phyloP scores from a whole-genome alignment of 208 protist species.

The Trypanosoma caninum region DNA sequence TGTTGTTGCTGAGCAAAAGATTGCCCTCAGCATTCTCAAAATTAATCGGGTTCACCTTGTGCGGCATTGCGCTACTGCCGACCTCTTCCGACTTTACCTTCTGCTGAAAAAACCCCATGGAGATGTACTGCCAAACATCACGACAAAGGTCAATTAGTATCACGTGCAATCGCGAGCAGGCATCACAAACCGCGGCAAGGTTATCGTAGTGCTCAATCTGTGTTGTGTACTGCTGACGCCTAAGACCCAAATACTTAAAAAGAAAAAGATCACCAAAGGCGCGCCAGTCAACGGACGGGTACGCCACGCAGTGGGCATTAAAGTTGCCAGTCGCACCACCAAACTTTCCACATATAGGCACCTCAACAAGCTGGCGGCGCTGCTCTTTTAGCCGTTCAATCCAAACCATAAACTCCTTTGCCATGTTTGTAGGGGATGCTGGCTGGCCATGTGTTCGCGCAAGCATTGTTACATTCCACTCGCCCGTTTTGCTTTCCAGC shows the following conservation, averaged over 20 bases:
- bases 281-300: constrained; percentile 84
- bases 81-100: constrained; percentile 91
- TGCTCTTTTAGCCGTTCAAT: constrained; percentile 88
- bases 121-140: constrained; percentile 96
- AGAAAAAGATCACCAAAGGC: constrained; percentile 86
- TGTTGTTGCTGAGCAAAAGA: constrained; percentile 90
- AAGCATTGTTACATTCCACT: constrained; percentile 90
- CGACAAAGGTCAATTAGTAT: constrained; percentile 92
- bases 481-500: constrained; percentile 50
- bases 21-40: constrained; percentile 98
- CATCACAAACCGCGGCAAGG: constrained; percentile 90
- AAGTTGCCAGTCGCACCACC: constrained; percentile 94
- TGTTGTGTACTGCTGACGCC: constrained; percentile 88
- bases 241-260: constrained; percentile 66
- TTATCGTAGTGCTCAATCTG: constrained; percentile 96
- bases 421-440: constrained; percentile 92
- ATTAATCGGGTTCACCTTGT: constrained; percentile 98
- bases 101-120: constrained; percentile 93
- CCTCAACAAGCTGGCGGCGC: constrained; percentile 40
- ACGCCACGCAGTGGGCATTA: constrained; percentile 91
- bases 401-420: constrained; percentile 92
- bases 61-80: constrained; percentile 96
- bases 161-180: constrained; percentile 85
- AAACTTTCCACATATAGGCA: constrained; percentile 87
- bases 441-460: constrained; percentile 94